Conservation (phyloP, 441 rosid genomes). For the Iberis amara region DNA sequence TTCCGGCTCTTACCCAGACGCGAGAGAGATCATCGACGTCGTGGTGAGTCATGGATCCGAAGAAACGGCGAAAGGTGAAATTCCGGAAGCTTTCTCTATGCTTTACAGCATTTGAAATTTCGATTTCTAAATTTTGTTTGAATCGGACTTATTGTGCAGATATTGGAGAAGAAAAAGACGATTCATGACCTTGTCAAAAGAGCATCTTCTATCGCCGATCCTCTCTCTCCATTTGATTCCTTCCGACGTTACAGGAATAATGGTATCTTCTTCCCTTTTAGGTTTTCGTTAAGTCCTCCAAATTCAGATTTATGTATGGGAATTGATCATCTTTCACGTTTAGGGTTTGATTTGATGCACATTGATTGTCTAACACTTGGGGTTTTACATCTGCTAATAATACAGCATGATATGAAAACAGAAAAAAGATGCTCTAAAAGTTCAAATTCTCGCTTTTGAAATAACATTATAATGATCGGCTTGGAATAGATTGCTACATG, state of each 20-base stretch:
- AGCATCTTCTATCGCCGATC: conserved; percentile 56
- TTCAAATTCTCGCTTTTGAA: too few relatives aligned
- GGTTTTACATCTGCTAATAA: too few relatives aligned
- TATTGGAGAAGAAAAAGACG: conserved; percentile 61
- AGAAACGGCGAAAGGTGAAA: conserved; percentile 35
- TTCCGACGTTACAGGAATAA: conserved; percentile 45
- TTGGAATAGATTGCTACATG: too few relatives aligned
- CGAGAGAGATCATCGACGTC: conserved; percentile 16
- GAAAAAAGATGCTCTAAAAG: too few relatives aligned
- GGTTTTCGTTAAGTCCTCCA: background rate
- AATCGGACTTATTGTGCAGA: conserved; percentile 31
- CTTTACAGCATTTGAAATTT: background rate
- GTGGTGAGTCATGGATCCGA: conserved; percentile 24
- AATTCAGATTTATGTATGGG: background rate
- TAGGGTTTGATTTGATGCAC: conserved; percentile 7
- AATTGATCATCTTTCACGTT: background rate
- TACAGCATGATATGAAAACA: too few relatives aligned
- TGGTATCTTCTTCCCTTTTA: conserved; percentile 33
- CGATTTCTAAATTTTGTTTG: background rate
- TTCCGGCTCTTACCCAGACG: conserved; percentile 16
- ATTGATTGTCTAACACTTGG: background rate
- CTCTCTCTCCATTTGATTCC: conserved; percentile 52
- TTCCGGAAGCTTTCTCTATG: background rate
- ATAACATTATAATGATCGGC: too few relatives aligned
- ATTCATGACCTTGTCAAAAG: conserved; percentile 44